Evolutionary conservation across 2,329 filamentous ascomycete species (phyloP), one percentile per base, ranked within the genome.

Genomic region (Tolypocladium guangdongense): DNA sequence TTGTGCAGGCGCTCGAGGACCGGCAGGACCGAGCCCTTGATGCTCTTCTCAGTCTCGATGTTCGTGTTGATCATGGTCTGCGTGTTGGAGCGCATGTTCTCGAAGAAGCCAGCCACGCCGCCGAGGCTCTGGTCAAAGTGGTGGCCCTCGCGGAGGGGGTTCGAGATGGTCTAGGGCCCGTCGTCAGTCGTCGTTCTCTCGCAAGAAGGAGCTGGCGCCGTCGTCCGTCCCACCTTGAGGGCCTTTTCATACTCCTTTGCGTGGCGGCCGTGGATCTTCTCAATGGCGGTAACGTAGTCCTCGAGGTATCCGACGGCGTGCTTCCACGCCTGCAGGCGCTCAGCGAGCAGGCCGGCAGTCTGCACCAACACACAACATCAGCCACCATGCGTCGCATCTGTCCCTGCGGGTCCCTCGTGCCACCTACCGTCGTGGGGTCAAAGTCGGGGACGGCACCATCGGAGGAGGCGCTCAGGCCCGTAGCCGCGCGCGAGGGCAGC

Each of bases 171-270:
- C 88, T 90, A 36, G 11, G n/a, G 20, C 20, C 7, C 37, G 35
- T 30, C 10, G n/a, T 33, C 18, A 33, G 30, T 30, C n/a, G 2
- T 43, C n/a, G 45, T 12, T 10, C 27, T 0, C 4, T 2, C 4
- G 1, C 3, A 7, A 14, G 2, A 4, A 3, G 10, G 10, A 16
- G 43, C 24, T 6, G 24, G 24, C 18, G 24, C 8, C 30, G 10
- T 7, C 43, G 5, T n/a, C 43, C 43, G 5, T n/a, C 43, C 33
- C 50, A 71, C 86, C 84, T 97, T 99, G 64, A 97, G 73, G 11
- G 93, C 85, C 72, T 88, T 92, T 74, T 97, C 91, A 65, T 96
- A 96, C 70, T 97, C 92, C 75, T 96, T 97, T 52, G 89, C 84
- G 62, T 96, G 87, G 12, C 82, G 79, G 66, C 84, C 86, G 66